Base-by-base conservation (phyloP, 106 monocot species). In the Chionographis japonica region DNA sequence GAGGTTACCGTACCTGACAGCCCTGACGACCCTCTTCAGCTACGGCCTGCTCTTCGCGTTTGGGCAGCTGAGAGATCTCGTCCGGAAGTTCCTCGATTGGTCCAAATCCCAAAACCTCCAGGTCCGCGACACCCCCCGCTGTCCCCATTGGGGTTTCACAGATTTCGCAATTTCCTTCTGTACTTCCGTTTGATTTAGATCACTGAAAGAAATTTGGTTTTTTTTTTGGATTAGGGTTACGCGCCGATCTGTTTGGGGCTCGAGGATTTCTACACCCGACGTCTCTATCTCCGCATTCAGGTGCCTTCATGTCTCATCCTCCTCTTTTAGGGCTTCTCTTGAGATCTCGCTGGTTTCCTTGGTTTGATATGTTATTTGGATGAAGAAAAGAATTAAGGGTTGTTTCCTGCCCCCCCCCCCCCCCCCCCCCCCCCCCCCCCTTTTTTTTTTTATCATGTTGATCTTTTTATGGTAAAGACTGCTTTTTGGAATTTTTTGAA, bases 231-330 rank as follows among this genome's bases (percentile, higher is more conserved):
- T 12, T 73, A 89, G 73, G 95, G 95, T 12, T 92, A 91, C 56
- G 95, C 95, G 41, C 95, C 95, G 49, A 75, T 95, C 66, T 95
- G 95, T 67, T 65, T 80, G 37, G 88, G 95, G 56, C 66, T 81
- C 40, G 88, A 95, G 42, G 91, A 95, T 88, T 95, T 95, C 79
- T 91, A 88, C 67, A 77, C 77, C 37, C 78, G 91, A 4, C 72
- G 95, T 43, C 78, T 95, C 37, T 95, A 91, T 76, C 95, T 84
- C 52, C 85, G 95, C 41, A 81, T 86, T 66, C 95, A 95, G 91
- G 95, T 93, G 8, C 37, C 50, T 8, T 56, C 35, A 67, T 51
- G 15, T 2, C 16, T 39, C 13, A 4, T 3, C 10, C 16, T 16
- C 19, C 17, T 63, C 9, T 15, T 27, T 42, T 63, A 4, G 4